Percentiles rank a stretch among this genome's conserved stretches.
These are phyloP conservation scores for Vitis hybrid DNA, from an alignment of 177 flowering plant genomes.

Conservation along the genomic window DNA sequence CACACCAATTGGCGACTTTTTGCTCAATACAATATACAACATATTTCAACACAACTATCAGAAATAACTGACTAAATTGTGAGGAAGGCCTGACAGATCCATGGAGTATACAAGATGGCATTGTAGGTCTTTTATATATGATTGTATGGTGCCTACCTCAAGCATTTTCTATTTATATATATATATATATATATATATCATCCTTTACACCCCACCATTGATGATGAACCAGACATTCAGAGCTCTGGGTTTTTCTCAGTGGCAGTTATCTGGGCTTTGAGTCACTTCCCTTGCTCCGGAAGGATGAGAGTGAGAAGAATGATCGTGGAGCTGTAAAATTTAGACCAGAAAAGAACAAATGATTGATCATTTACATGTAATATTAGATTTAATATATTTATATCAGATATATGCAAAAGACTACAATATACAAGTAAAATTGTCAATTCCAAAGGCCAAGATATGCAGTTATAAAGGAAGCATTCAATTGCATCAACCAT, in stretches of 20 bases:
- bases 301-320: constrained; percentile 84
- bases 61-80: constrained; percentile 11
- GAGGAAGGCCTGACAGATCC: constrained; percentile 16
- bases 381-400: neutral
- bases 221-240: constrained; percentile 11
- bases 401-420: neutral
- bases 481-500: neutral
- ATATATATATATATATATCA: neutral
- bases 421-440: neutral
- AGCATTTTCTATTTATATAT: constrained; percentile 9
- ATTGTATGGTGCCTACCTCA: constrained; percentile 23
- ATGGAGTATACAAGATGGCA: constrained; percentile 14
- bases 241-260: constrained; percentile 8
- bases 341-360: neutral
- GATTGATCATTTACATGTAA: neutral
- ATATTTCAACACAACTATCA: constrained; percentile 17
- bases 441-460: neutral
- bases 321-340: constrained; percentile 76
- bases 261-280: constrained; percentile 62
- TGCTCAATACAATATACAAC: constrained; percentile 33
- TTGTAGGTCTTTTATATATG: constrained; percentile 10
- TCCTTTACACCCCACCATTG: constrained; percentile 19
- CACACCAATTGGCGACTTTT: constrained; percentile 32
- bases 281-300: constrained; percentile 94
- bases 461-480: neutral